Base-by-base conservation (phyloP, 352 stramenopile species). In the Globisporangium cylindrosporum region DNA sequence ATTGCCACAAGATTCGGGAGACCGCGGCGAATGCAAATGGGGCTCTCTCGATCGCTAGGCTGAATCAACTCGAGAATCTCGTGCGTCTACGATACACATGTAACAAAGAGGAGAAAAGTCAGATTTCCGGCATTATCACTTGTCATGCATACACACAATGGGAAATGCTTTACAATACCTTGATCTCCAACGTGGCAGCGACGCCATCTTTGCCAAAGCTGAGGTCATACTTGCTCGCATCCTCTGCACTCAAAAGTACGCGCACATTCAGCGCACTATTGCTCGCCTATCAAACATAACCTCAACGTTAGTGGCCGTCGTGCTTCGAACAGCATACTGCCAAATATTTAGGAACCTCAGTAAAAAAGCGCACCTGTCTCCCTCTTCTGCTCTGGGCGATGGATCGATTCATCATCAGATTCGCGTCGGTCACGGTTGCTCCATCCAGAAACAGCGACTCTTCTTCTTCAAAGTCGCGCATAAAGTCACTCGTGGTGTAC, bases 401-500 rank as follows among this genome's bases (percentile, higher is more conserved):
- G 34, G 7, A 55, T 58, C 49, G 66, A 58, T 5, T 66, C 61
- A 9, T 46, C 20, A 64, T 29, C 12, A 69, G 43, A 49, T 77
- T 67, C 18, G 69, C 68, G 32, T 59, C 58, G 1, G 72, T 51
- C 41, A 64, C 51, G 38, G 64, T 51, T n/a, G 71, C 67, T 46
- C 75, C 67, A 70, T 82, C 76, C 7, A 62, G 63, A 4, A 79
- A 25, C 12, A 82, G 46, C 22, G 69, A 69, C 32, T 92, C 78
- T 68, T 93, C 80, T 58, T 91, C 86, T 61, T 90, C 82, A 66
- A 93, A 90, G 55, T 93, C 85, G 49, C 82, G 81, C 81, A 91
- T 90, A 36, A 92, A 92, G 61, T 92, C 84, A 67, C 77, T 92
- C 61, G 81, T 73, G 15, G 84, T 88, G 74, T 93, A 91, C 65